Base-by-base conservation (phyloP, 2,329 filamentous ascomycete species). In the Tolypocladium tundrense region DNA sequence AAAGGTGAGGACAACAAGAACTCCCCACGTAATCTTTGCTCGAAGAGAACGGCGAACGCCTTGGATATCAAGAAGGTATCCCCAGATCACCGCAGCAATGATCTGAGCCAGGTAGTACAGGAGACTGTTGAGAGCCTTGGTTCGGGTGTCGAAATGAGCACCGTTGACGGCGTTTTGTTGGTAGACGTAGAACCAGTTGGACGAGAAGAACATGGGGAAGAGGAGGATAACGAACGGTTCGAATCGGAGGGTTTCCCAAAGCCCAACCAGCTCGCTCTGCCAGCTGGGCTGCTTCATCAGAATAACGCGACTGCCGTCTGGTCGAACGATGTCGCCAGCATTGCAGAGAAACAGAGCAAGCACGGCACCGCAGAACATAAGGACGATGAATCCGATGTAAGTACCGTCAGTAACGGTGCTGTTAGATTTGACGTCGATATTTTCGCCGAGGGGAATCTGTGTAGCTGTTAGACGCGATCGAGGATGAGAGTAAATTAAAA, bases 251-350 rank as follows among this genome's bases (percentile, higher is more conserved):
- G 88, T 91, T 70, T 94, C 81, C 71, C 80, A 87, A 3, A 96
- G 82, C 57, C 91, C 91, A 19, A 81, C 61, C 60, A 96, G 72
- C 73, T 96, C 91, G 3, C 88, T 86, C 67, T 84, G 84, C 88
- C 89, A 95, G 55, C 88, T 89, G 3, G 91, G 91, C 72, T 95
- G 88, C 77, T 94, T 92, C 88, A 94, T 95, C 60, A 92, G 74
- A 62, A 96, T 91, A 68, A 96, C 85, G 59, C 84, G 81, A 58
- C 87, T 88, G 59, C 90, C 90, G 69, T 96, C 90, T 40, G 80
- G 77, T 61, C 91, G 90, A 62, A 89, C 76, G 61, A 96, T 82
- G 57, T 84, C 81, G 64, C 82, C 82, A 39, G 88, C 88, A 66
- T 94, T 84, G 66, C 85, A 84, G 3, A 95, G 81, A 41, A 79